phyloP scores from a whole-genome alignment of 2,329 filamentous ascomycete genomes.

The Trichoderma sp. region DNA sequence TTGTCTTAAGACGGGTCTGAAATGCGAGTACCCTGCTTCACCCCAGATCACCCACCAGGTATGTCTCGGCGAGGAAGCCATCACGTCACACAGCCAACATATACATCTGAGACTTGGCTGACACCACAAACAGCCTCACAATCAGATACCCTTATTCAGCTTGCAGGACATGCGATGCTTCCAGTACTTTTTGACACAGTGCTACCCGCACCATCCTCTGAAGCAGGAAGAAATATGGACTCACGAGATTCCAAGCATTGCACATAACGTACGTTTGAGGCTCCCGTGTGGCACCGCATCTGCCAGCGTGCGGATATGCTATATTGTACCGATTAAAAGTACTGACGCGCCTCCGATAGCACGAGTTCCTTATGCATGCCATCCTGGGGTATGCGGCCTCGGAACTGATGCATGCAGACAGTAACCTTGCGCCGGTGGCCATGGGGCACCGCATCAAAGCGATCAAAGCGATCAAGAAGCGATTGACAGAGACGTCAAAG shows the following conservation, averaged over 20 bases:
- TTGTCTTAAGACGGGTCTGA: conserved; percentile 59
- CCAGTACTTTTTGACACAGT: conserved; percentile 61
- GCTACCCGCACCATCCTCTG: conserved; percentile 62
- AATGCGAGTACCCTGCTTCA: conserved; percentile 59
- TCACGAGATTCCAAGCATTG: conserved; percentile 63
- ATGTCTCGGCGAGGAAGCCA: conserved; percentile 16
- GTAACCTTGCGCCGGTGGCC: conserved; percentile 53
- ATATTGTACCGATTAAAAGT: too few relatives aligned
- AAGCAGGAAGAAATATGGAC: conserved; percentile 66
- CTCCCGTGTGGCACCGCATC: not conserved
- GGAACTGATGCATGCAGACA: conserved; percentile 53
- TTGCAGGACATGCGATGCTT: conserved; percentile 67
- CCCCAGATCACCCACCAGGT: conserved; percentile 53
- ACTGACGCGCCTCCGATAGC: conserved; percentile 35
- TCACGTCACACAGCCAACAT: not conserved
- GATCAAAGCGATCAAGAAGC: conserved; percentile 59
- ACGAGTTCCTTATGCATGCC: conserved; percentile 68
- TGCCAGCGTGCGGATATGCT: not conserved
- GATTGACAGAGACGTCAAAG: conserved; percentile 44
- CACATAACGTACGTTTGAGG: conserved; percentile 54
- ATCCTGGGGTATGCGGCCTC: conserved; percentile 67
- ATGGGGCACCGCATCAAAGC: conserved; percentile 65
- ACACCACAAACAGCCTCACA: conserved; percentile 43
- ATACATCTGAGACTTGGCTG: not conserved
- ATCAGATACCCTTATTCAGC: conserved; percentile 57